These are phyloP conservation scores for Climacium dendroides DNA, from an alignment of 225 moss, liverwort and hornwort genomes.

Conservation along the genomic window DNA sequence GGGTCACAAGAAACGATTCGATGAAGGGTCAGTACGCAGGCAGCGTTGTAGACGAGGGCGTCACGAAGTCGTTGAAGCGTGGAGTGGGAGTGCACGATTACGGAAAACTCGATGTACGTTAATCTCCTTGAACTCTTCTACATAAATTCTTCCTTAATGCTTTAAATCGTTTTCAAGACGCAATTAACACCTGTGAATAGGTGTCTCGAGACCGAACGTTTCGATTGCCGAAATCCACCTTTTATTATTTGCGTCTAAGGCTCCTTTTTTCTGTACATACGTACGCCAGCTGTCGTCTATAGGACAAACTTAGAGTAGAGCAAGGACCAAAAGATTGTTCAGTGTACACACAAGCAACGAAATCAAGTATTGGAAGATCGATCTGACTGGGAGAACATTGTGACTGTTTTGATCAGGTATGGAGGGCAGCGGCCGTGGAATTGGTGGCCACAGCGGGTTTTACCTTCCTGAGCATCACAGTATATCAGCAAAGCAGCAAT, in stretches of 20 bases:
- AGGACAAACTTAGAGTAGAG: neutral
- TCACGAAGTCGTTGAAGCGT: neutral
- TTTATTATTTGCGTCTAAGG: neutral
- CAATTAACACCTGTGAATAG: neutral
- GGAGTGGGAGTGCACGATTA: conserved; percentile 19
- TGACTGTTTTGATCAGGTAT: conserved; percentile 16
- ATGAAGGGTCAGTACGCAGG: conserved; percentile 25
- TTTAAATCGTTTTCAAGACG: neutral
- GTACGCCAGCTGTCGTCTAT: neutral
- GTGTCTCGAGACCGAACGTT: neutral
- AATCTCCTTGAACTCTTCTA: neutral
- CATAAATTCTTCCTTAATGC: neutral
- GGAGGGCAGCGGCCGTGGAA: conserved; percentile 32
- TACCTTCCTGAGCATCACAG: conserved; percentile 31
- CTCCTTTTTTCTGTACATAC: neutral
- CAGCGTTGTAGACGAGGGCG: neutral
- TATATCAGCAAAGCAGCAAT: neutral
- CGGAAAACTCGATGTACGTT: conserved; percentile 13
- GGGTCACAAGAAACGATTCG: conserved; percentile 28
- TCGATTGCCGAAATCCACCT: neutral
- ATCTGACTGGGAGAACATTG: neutral
- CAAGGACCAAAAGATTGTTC: neutral
- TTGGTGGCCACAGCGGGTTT: conserved; percentile 30
- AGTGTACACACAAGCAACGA: neutral
- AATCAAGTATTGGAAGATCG: neutral